These are phyloP conservation scores for Dissophora globulifera DNA, from an alignment of 192 early-diverging fungal species.

Conservation along the genomic window DNA sequence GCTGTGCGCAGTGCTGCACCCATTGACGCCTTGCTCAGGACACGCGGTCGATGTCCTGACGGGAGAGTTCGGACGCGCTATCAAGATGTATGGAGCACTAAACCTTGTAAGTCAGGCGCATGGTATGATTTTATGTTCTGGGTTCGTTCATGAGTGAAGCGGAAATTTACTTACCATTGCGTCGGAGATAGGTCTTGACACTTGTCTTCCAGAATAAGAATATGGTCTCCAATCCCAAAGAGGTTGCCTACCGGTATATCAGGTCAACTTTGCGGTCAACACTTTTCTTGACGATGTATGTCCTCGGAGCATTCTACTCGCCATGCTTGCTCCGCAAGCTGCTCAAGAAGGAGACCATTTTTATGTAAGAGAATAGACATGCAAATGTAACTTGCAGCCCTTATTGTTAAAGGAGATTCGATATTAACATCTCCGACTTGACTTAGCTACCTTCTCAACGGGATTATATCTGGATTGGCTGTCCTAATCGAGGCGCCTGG, in stretches of 20 bases:
- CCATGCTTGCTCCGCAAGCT: slow-evolving; percentile 66
- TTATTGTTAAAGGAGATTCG: no score
- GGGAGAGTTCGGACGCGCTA: slow-evolving; percentile 61
- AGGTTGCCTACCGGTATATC: slow-evolving; percentile 56
- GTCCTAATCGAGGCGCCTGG: slow-evolving; percentile 71
- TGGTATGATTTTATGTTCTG: neutral
- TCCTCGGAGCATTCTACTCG: slow-evolving; percentile 58
- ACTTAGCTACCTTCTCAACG: slow-evolving; percentile 56
- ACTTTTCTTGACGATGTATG: slow-evolving; percentile 68
- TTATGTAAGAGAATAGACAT: slow-evolving; percentile 55
- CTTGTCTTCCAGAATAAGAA: slow-evolving; percentile 56
- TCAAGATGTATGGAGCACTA: slow-evolving; percentile 71
- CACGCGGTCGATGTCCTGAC: slow-evolving; percentile 55
- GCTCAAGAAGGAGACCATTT: slow-evolving; percentile 56
- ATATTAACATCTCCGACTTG: no score
- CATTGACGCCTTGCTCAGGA: slow-evolving; percentile 61
- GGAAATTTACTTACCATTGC: no score
- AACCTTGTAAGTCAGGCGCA: slow-evolving; percentile 59
- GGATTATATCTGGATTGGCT: slow-evolving; percentile 65
- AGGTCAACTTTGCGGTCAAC: slow-evolving; percentile 67
- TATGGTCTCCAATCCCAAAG: slow-evolving; percentile 49
- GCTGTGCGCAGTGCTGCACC: slow-evolving; percentile 71
- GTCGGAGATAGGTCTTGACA: slow-evolving; percentile 57
- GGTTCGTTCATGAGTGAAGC: no score
- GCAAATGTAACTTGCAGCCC: no score